Evolutionary conservation across 345 rosid genomes (phyloP), one percentile per base, ranked within the genome.

Genomic region (Draba incana): DNA sequence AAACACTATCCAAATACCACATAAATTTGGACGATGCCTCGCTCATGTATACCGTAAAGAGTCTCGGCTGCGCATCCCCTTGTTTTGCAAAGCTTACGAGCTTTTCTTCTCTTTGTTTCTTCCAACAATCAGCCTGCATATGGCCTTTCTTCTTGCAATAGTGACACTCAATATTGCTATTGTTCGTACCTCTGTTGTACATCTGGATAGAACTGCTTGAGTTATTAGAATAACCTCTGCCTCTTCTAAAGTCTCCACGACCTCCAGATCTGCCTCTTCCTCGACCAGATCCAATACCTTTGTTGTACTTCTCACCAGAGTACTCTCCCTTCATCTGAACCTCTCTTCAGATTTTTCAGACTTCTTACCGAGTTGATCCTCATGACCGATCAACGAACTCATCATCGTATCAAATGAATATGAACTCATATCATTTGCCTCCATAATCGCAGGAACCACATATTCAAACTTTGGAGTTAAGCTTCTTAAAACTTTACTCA

Each of bases 111-210:
- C 3, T 62, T 7, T 31, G 33, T 16, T 38, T 24, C 38, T 38
- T 53, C 10, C 12, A 48, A 43, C 55, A 11, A 1, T 52, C 14
- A 20, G 0, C 51, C 2, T 66, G 38, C 3, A 38, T 37, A 24
- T 65, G 37, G 8, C 37, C 49, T 49, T 38, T 3, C 41, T n/a
- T 51, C 10, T 50, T 63, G 28, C 44, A 61, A 47, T 14, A 63
- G 33, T 47, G 44, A 45, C 53, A 63, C 1, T 63, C 16, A 47
- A 63, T 31, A 30, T 43, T 46, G 14, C 42, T 63, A 3, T 63
- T 47, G 45, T 48, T 27, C 0, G 10, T 60, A 43, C 25, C 52
- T 60, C 2, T 58, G 5, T 24, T 41, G 16, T 58, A 11, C 0
- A 48, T 39, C 3, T 2, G 11, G 20, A 5, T 16, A 10, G 0